phyloP scores from a whole-genome alignment of 768 basidiomycete species.

The Plicaturopsis crispa region DNA sequence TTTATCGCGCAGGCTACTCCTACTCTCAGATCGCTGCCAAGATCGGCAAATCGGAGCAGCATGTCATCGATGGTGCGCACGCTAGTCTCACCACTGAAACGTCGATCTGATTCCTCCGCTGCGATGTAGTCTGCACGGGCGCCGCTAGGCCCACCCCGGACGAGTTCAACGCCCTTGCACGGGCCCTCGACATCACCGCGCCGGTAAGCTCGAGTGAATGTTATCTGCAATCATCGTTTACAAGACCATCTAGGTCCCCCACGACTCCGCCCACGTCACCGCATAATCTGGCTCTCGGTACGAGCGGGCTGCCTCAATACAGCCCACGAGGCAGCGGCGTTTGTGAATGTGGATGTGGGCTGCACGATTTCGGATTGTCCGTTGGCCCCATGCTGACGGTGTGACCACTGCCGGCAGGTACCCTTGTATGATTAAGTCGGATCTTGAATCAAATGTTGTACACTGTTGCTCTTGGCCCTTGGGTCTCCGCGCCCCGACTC shows the following conservation, averaged over 20 bases:
- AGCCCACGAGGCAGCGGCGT: not conserved
- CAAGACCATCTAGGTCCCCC: constrained; percentile 15
- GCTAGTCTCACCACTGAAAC: not conserved
- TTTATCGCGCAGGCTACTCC: constrained; percentile 32
- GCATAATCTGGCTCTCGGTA: constrained; percentile 4
- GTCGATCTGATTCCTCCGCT: not conserved
- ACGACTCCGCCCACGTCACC: constrained; percentile 18
- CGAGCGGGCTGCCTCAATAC: not conserved
- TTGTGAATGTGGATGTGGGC: not conserved
- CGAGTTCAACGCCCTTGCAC: constrained; percentile 45
- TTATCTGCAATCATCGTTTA: not conserved
- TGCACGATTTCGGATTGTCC: not conserved
- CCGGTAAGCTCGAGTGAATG: constrained; percentile 19
- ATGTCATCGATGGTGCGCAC: constrained; percentile 46
- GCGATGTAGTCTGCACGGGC: constrained; percentile 40
- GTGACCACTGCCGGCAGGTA: not conserved
- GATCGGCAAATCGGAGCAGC: constrained; percentile 34
- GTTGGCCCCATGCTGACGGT: not conserved
- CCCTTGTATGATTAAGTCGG: not conserved
- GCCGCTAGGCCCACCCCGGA: constrained; percentile 28
- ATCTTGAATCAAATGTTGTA: not conserved
- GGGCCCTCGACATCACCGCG: constrained; percentile 29
- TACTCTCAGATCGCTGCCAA: constrained; percentile 40
- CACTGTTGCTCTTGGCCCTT: no score
- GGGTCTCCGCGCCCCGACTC: no score